These are phyloP conservation scores for Parafenestella ontariensis DNA, from an alignment of 2,329 filamentous ascomycete genomes.

Conservation along the genomic window DNA sequence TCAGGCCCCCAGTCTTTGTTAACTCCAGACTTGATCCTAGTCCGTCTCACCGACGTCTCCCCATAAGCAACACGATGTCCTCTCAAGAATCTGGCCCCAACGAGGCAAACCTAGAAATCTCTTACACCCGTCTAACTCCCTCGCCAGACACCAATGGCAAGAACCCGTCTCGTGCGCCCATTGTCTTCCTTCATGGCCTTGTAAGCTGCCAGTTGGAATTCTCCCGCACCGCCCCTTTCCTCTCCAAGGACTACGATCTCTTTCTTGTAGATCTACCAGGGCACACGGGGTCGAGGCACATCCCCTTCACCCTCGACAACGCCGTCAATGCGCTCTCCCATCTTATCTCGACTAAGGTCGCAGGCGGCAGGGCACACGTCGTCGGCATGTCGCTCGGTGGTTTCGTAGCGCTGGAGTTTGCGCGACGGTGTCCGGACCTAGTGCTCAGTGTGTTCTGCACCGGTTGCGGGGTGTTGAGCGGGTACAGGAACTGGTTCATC, in stretches of 20 bases:
- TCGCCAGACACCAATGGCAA: too few relatives aligned
- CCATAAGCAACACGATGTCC: too few relatives aligned
- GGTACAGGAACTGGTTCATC: not conserved
- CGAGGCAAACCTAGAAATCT: too few relatives aligned
- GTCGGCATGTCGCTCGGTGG: slow-evolving; percentile 24
- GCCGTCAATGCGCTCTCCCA: not conserved
- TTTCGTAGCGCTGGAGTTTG: slow-evolving; percentile 15
- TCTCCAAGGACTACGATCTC: slow-evolving; percentile 9
- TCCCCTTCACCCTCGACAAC: not conserved
- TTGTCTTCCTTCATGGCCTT: slow-evolving; percentile 8
- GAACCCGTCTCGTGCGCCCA: not conserved
- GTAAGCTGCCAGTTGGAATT: slow-evolving; percentile 4
- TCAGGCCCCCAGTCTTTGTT: too few relatives aligned
- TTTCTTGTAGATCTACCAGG: slow-evolving; percentile 17
- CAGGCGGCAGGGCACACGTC: slow-evolving; percentile 17
- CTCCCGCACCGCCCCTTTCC: slow-evolving; percentile 4
- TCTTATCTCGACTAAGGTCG: slow-evolving; percentile 13
- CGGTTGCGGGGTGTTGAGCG: slow-evolving; percentile 5
- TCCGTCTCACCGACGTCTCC: too few relatives aligned
- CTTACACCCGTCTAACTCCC: too few relatives aligned
- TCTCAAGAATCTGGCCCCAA: too few relatives aligned
- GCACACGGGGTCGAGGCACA: slow-evolving; percentile 11
- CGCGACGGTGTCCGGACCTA: slow-evolving; percentile 13
- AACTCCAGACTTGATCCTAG: too few relatives aligned
- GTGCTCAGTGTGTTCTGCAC: slow-evolving; percentile 14